phyloP scores from a whole-genome alignment of 2,329 filamentous ascomycete species.

The Corniculantispora saksenae region DNA sequence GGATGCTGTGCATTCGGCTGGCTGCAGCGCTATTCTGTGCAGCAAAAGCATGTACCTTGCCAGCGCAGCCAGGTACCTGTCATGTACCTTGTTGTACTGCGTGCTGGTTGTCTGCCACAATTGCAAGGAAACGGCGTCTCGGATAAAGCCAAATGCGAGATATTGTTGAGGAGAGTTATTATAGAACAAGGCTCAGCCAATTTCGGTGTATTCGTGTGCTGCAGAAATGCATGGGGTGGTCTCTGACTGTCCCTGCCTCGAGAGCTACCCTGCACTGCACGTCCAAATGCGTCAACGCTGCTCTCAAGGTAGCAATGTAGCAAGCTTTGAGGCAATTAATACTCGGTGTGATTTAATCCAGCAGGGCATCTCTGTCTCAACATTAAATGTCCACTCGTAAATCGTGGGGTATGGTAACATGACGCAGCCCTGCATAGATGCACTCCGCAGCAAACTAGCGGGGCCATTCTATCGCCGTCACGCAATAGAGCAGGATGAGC shows the following conservation, averaged over 20 bases:
- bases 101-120: neutral
- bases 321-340: neutral
- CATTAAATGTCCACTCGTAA: neutral
- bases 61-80: neutral
- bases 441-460: neutral
- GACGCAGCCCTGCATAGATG: conserved; percentile 11
- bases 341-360: neutral
- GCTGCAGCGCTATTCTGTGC: neutral
- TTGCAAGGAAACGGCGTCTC: neutral
- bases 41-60: neutral
- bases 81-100: conserved; percentile 6
- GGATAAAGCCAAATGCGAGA: neutral
- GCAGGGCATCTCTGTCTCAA: neutral
- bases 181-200: neutral
- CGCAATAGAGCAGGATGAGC: no score
- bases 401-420: conserved; percentile 7
- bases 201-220: neutral
- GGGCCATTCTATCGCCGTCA: neutral
- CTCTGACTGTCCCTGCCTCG: neutral
- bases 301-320: neutral
- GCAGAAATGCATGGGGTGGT: neutral
- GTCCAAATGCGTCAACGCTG: neutral
- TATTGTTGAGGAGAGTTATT: neutral
- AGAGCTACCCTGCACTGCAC: neutral
- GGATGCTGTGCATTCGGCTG: conserved; percentile 8